Evolutionary conservation across 306 rosid species (phyloP).

Genomic region (Datisca glomerata): DNA sequence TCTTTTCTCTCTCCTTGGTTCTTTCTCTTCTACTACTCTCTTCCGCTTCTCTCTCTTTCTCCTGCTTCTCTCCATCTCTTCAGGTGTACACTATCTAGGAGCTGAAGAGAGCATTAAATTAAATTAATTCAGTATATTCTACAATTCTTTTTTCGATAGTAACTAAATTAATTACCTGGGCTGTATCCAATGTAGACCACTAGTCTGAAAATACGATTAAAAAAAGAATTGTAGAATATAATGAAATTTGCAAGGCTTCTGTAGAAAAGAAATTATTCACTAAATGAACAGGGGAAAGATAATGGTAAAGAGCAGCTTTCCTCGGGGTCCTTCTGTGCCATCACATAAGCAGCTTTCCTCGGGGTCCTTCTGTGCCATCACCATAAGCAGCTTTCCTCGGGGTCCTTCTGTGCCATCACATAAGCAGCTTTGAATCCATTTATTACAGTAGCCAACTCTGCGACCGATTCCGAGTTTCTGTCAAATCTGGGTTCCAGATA

Average conservation of each 20-base stretch:
- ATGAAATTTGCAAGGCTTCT: neutral
- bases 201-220: slow-evolving; percentile 40
- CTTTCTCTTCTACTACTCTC: too few relatives aligned
- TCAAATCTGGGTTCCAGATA: slow-evolving; percentile 95
- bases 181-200: slow-evolving; percentile 76
- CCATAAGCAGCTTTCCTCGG: slow-evolving; percentile 95
- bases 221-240: slow-evolving; percentile 9
- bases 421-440: slow-evolving; percentile 95
- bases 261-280: slow-evolving; percentile 1
- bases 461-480: slow-evolving; percentile 90
- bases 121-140: too few relatives aligned
- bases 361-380: slow-evolving; percentile 96
- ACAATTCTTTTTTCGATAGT: too few relatives aligned
- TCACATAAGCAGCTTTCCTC: slow-evolving; percentile 99
- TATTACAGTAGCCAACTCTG: slow-evolving; percentile 67
- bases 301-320: slow-evolving; percentile 65
- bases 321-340: slow-evolving; percentile 93
- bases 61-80: too few relatives aligned
- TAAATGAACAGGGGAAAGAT: neutral
- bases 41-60: too few relatives aligned
- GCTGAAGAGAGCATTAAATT: too few relatives aligned
- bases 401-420: slow-evolving; percentile 87
- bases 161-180: too few relatives aligned
- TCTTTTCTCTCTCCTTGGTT: too few relatives aligned
- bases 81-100: too few relatives aligned